These are phyloP conservation scores for Porcisia hertigi DNA, from an alignment of 208 protist genomes.

Conservation along the genomic window DNA sequence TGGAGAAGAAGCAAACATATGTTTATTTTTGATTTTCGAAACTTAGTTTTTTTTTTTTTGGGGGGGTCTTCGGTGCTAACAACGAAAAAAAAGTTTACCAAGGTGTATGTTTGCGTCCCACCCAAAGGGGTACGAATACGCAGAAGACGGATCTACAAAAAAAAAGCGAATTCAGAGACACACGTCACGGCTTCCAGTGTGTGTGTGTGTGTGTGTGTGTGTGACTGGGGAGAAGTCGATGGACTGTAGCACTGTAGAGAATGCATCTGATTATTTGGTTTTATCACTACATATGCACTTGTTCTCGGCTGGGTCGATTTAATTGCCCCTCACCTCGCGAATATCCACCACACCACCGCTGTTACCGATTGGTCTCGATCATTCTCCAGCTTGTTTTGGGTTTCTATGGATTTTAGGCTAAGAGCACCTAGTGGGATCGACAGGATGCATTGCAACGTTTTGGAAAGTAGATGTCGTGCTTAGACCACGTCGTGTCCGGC, in stretches of 20 bases:
- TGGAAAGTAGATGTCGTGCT: neutral
- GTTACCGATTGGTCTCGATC: neutral
- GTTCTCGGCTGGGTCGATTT: neutral
- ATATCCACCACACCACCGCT: neutral
- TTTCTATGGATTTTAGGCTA: neutral
- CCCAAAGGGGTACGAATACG: too few species aligned
- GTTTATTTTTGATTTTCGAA: too few species aligned
- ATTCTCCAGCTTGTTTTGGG: neutral
- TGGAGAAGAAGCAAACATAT: too few species aligned
- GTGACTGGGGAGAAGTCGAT: neutral
- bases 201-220: conserved; percentile 7
- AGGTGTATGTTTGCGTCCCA: too few species aligned
- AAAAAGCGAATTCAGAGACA: too few species aligned
- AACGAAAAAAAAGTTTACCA: too few species aligned
- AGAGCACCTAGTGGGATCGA: neutral
- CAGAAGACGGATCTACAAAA: too few species aligned
- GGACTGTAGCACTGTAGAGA: neutral
- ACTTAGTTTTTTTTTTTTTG: too few species aligned
- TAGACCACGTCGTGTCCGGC: neutral
- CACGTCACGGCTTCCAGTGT: neutral
- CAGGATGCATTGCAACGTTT: neutral
- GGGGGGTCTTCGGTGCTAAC: too few species aligned
- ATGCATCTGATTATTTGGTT: too few species aligned
- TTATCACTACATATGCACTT: neutral
- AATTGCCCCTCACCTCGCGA: neutral